These are phyloP conservation scores for Plasmopara muralis DNA, from an alignment of 352 stramenopile genomes.

Conservation along the genomic window DNA sequence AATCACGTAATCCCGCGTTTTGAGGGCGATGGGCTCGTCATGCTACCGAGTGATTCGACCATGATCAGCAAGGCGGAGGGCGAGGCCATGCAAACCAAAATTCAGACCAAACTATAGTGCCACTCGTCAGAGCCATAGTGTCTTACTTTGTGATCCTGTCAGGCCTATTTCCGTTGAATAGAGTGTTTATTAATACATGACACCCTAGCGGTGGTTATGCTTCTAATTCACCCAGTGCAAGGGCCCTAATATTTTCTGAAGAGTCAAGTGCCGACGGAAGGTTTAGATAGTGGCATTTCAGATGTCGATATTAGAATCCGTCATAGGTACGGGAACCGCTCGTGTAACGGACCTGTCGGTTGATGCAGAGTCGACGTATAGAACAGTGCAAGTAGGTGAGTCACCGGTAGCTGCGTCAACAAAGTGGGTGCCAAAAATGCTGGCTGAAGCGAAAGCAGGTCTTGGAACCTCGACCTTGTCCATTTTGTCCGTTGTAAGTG, in stretches of 20 bases:
- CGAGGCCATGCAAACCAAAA: conserved; percentile 55
- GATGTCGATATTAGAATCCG: conserved; percentile 22
- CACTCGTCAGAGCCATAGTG: neutral
- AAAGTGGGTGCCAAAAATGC: conserved; percentile 20
- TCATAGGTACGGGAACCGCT: conserved; percentile 7
- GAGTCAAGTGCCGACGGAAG: conserved; percentile 14
- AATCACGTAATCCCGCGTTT: conserved; percentile 80
- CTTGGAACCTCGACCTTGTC: conserved; percentile 24
- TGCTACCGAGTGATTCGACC: conserved; percentile 35
- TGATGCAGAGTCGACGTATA: conserved; percentile 20
- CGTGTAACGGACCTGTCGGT: conserved; percentile 25
- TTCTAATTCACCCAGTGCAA: neutral
- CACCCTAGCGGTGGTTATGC: neutral
- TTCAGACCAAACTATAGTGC: conserved; percentile 61
- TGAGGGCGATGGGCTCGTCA: conserved; percentile 47
- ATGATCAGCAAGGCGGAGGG: conserved; percentile 70
- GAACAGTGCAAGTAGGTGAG: conserved; percentile 20
- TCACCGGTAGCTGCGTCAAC: conserved; percentile 14
- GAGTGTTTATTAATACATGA: neutral
- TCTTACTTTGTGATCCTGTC: too few species aligned
- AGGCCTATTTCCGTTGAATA: neutral
- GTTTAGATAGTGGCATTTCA: neutral
- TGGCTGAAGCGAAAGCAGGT: conserved; percentile 20
- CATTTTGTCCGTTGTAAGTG: conserved; percentile 20
- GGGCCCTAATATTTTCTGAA: conserved; percentile 17